Evolutionary conservation across 2,329 filamentous ascomycete species (phyloP).

Genomic region (Tolypocladium pustulatum): DNA sequence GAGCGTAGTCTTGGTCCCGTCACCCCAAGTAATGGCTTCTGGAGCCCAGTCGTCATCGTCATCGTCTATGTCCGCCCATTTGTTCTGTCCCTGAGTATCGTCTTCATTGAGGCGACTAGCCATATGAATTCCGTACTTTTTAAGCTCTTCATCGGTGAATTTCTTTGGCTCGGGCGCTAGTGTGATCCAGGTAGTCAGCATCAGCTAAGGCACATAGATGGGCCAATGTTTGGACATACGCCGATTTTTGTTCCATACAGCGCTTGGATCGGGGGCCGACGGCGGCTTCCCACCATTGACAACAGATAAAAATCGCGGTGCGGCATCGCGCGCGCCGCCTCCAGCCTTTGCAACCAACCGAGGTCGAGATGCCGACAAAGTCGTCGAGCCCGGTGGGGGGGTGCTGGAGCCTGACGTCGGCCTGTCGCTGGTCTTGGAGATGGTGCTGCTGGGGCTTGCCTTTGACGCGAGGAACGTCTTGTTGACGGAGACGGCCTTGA

Average conservation of each 20-base stretch:
- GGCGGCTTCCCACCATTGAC: constrained; percentile 49
- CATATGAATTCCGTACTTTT: constrained; percentile 79
- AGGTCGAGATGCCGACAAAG: constrained; percentile 48
- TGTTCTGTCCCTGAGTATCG: constrained; percentile 62
- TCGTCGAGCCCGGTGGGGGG: constrained; percentile 33
- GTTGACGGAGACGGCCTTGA: constrained; percentile 80
- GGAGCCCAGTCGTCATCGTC: constrained; percentile 83
- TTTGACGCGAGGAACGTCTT: constrained; percentile 76
- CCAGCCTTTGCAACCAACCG: constrained; percentile 68
- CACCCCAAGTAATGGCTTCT: constrained; percentile 78
- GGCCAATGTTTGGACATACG: constrained; percentile 41
- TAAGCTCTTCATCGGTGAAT: constrained; percentile 77
- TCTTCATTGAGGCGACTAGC: constrained; percentile 69
- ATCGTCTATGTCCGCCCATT: constrained; percentile 86
- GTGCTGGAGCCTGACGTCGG: constrained; percentile 34
- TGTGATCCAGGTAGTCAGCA: constrained; percentile 25
- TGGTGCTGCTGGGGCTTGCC: constrained; percentile 30
- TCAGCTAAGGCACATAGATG: background rate
- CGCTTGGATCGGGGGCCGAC: constrained; percentile 57
- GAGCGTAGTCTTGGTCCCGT: constrained; percentile 73
- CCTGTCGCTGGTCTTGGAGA: constrained; percentile 42
- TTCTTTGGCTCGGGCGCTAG: constrained; percentile 66
- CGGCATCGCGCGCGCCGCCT: constrained; percentile 44
- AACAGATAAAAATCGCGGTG: constrained; percentile 27
- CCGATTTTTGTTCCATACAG: constrained; percentile 84